Evolutionary conservation across 2,329 filamentous ascomycete genomes (phyloP).

Genomic region (Leptographium wingfieldii): DNA sequence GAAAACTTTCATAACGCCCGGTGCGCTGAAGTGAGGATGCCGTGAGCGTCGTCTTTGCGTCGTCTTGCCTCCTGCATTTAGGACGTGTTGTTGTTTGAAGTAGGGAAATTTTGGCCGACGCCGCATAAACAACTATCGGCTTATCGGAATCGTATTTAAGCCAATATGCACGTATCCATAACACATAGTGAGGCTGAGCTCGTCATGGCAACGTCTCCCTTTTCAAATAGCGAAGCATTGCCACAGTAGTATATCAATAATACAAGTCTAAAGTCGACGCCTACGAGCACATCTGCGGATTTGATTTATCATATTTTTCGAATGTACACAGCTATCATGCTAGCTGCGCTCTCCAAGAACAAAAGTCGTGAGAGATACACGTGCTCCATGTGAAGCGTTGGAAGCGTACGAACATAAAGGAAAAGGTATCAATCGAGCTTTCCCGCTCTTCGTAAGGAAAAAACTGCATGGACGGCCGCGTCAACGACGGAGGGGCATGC

Average conservation of each 20-base stretch:
- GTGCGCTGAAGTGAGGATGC: neutral
- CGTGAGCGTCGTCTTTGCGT: neutral
- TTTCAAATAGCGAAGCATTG: no score
- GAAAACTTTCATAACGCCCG: neutral
- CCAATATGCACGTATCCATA: neutral
- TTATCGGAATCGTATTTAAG: neutral
- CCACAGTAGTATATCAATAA: no score
- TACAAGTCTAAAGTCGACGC: no score
- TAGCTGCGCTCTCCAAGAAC: neutral
- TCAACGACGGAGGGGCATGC: neutral
- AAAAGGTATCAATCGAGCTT: constrained; percentile 1
- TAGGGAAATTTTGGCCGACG: neutral
- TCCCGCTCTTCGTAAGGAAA: neutral
- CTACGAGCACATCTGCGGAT: neutral
- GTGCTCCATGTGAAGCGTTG: neutral
- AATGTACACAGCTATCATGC: neutral
- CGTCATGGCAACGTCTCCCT: neutral
- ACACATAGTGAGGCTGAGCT: neutral
- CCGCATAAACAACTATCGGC: neutral
- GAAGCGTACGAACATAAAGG: neutral
- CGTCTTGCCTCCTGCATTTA: neutral
- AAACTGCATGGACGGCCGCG: neutral
- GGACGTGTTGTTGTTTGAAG: neutral
- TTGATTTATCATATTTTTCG: neutral
- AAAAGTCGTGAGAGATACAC: neutral